Base-by-base conservation (phyloP, 2,329 filamentous ascomycete genomes). In the Bipolaris cookei region DNA sequence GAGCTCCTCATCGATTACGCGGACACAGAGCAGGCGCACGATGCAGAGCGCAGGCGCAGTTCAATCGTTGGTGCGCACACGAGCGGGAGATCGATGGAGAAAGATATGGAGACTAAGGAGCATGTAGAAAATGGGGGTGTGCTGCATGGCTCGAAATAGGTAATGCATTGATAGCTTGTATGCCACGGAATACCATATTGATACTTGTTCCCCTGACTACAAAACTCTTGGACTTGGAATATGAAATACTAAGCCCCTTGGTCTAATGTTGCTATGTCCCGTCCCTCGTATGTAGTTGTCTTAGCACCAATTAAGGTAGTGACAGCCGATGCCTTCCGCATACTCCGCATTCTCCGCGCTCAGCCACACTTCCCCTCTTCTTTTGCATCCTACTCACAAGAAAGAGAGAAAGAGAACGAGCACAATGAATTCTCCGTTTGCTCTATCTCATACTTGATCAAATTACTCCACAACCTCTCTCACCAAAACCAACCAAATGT, bases 1-100 rank as follows among this genome's bases (percentile, higher is more conserved):
- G 81, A 87, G 64, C 68, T 86, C 28, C 77, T 87, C 39, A 82
- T 85, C 62, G 74, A 78, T 35, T 83, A 85, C 50, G 78, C 81
- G 4, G 74, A 76, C 43, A 76, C 74, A 1, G 75, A 76, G 59
- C 70, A 76, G 52, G 70, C 64, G 25, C 60, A 61, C 7, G 63
- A 71, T 10, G 65, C 62, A 6, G 68, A 73, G 59, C 62, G 72
- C 32, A 67, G 72, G 37, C 59, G 70, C 35, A 75, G 72, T 35
- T 69, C 66, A 1, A 65, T 70, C 21, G 66, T 64, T 7, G 61
- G 65, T 37, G 61, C 61, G 1, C 47, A 39, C 6, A 42, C 46
- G 16, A 51, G 23, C 25, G 45, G 23, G 3, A 58, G 44, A 21
- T 13, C 13, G 2, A 13, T 35, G n/a, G 56, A 61, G 2, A 28